Base-by-base conservation (phyloP, 1,139 yeast species). In the Hansenula anomala region DNA sequence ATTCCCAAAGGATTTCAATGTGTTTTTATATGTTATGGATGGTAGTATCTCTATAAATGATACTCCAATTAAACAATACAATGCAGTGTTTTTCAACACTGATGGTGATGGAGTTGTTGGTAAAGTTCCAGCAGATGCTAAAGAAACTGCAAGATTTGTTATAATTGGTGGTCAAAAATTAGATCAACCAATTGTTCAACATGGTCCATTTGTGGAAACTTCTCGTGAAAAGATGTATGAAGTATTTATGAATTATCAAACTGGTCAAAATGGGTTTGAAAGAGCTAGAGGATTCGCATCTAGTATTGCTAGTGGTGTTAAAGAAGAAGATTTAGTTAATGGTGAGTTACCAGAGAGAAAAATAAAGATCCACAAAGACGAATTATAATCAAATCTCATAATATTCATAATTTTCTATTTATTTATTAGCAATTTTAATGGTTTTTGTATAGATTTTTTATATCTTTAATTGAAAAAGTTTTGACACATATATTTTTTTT, bases 201-300 rank as follows among this genome's bases (percentile, higher is more conserved):
- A 88, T 56, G 97, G 97, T 12, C 96, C 96, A 16, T 88, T 87
- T 59, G 95, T 84, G 14, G 92, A 86, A 44, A 75, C 81, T 10
- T 65, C 81, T 16, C 67, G 69, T 42, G 79, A 74, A 37, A 75
- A 75, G 50, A 80, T 87, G 45, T 71, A 74, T 49, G 65, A 81
- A 54, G 94, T 88, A 0, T 79, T 84, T 54, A 55, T 65, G 58
- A 92, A 84, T 58, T 88, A 82, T 59, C 87, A 81, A 57, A 59
- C 64, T 40, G 83, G 77, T 33, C 58, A 66, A 33, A 84, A 85
- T 57, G 95, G 95, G 1, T 88, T 88, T 56, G 94, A 81, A 56
- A 73, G 77, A 36, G 75, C 86, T 33, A 69, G 63, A 41, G 70
- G 75, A 28, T 87, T 95, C 95, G 73, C 87, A 24, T 71, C 79